Percentiles rank a stretch among this genome's conserved stretches.
phyloP scores from a whole-genome alignment of 225 moss, liverwort and hornwort species.

The Polytrichum commune region DNA sequence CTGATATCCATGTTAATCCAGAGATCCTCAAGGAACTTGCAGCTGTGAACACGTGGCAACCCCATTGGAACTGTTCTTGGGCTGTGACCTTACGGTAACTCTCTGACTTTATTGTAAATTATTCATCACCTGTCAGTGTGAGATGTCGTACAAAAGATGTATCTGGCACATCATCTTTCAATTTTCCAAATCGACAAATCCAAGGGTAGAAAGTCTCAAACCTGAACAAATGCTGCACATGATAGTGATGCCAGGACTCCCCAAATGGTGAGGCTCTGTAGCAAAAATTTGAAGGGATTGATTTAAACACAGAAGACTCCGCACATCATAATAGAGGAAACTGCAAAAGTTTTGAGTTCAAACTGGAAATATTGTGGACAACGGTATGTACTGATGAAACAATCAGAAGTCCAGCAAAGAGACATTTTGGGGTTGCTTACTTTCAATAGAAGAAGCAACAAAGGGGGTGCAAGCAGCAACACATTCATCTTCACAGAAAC shows the following conservation, averaged over 20 bases:
- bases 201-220: conserved; percentile 15
- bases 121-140: no score
- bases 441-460: conserved; percentile 87
- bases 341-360: not conserved
- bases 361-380: not conserved
- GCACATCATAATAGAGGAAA: not conserved
- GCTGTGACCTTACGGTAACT: no score
- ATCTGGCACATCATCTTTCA: no score
- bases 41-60: no score
- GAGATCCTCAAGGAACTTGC: no score
- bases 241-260: conserved; percentile 78
- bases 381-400: not conserved
- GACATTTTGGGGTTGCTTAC: conserved; percentile 21
- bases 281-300: not conserved
- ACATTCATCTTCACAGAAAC: conserved; percentile 99
- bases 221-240: conserved; percentile 88
- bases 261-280: conserved; percentile 67
- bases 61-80: no score
- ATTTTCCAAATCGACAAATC: no score
- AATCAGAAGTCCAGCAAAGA: not conserved
- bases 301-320: not conserved
- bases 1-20: no score
- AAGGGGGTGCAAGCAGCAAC: conserved; percentile 86
- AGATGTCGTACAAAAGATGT: no score
- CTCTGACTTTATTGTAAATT: no score